Evolutionary conservation across 2,329 filamentous ascomycete species (phyloP), one percentile per base, ranked within the genome.

Genomic region (Ascochyta lentis): DNA sequence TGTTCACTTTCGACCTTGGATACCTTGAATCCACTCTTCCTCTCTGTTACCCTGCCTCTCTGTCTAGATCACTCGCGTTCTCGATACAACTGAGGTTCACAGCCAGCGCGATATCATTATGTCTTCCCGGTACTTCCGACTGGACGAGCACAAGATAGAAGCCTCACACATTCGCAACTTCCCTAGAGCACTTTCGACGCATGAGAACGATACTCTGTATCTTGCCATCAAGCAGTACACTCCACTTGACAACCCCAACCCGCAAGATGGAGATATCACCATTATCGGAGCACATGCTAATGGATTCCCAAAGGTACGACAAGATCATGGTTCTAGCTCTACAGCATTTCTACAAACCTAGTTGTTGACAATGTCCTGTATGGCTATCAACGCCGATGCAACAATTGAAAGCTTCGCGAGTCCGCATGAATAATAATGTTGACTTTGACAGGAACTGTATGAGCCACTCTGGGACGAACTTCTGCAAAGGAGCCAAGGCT

Each of bases 381-480:
- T 19, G 16, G 19, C 16, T 40, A 24, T 23, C 8, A 24, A 24
- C 37, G 22, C 22, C 8, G 9, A 15, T 23, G 12, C 37, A 13
- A 23, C 6, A 3, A 12, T n/a, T 22, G n/a, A n/a, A 37, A 8
- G 19, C 10, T 37, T 37, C n/a, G 6, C 1, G 9, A n/a, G 15
- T 22, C 19, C 6, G 19, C 19, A 6, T 19, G n/a, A 6, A 24
- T 12, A 13, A 13, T 13, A 5, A 7, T 34, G 42, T 50, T 69
- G 34, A 65, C 29, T 60, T 3, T 23, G 2, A 8, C 52, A 92
- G 89, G 94, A 98, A 80, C 77, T 97, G 2, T 97, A 97, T 71
- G 93, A 97, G 68, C 90, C 94, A 0, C 79, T 97, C 0, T 97
- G 92, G 90, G 91, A 94, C 56, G 91, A 96, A 47, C 79, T 97